These are phyloP conservation scores for Beauveria caledonica DNA, from an alignment of 2,329 filamentous ascomycete species.

Conservation along the genomic window DNA sequence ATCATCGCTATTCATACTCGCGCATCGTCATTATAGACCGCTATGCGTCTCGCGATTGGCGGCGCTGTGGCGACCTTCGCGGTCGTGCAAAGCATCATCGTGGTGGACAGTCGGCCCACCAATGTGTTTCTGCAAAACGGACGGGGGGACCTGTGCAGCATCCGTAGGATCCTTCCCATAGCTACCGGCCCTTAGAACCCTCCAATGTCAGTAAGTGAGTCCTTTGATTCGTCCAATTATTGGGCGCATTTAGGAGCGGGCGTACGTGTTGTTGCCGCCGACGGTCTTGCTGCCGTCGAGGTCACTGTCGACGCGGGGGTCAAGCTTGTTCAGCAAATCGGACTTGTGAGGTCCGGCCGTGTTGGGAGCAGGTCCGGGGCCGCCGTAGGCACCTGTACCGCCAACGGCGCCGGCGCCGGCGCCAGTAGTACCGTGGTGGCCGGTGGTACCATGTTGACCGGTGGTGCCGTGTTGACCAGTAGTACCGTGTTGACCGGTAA, in stretches of 20 bases:
- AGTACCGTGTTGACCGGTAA: conserved; percentile 11
- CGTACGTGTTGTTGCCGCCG: conserved; percentile 43
- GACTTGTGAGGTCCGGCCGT: conserved; percentile 39
- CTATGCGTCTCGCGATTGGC: conserved; percentile 41
- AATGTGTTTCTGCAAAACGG: conserved; percentile 38
- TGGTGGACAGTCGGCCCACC: conserved; percentile 39
- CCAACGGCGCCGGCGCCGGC: conserved; percentile 26
- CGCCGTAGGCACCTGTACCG: conserved; percentile 12
- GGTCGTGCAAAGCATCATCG: conserved; percentile 33
- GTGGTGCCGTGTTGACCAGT: conserved; percentile 17
- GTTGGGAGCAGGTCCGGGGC: conserved; percentile 26
- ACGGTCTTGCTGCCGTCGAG: conserved; percentile 46
- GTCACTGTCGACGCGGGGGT: conserved; percentile 48
- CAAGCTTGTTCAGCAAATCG: conserved; percentile 45
- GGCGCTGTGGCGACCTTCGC: conserved; percentile 37
- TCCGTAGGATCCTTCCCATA: conserved; percentile 39
- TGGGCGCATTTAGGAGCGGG: conserved; percentile 26
- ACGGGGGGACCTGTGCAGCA: conserved; percentile 50
- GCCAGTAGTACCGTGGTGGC: conserved; percentile 25
- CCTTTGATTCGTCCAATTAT: background rate
- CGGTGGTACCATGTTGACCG: conserved; percentile 15
- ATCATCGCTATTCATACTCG: conserved; percentile 2
- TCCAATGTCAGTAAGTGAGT: conserved; percentile 1
- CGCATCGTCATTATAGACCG: conserved; percentile 30
- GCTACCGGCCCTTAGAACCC: background rate